Conservation (phyloP, 2,329 filamentous ascomycete species). For the Capronia epimyces region DNA sequence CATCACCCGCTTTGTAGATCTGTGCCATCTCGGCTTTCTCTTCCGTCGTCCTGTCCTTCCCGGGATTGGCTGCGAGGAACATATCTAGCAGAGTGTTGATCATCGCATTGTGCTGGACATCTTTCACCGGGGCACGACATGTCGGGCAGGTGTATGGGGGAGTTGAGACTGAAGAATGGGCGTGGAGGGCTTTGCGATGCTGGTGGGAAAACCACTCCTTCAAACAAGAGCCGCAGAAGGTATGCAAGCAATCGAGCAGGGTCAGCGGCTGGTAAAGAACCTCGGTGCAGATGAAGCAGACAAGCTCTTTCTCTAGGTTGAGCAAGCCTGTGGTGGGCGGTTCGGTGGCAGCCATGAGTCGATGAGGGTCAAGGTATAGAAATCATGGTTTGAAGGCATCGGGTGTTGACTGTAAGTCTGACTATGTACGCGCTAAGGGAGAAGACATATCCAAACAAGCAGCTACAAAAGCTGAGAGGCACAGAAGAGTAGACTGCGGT, state of each 20-base stretch:
- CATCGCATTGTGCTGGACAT: slow-evolving; percentile 83
- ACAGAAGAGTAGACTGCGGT: background rate
- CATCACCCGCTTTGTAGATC: slow-evolving; percentile 76
- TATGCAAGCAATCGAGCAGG: slow-evolving; percentile 87
- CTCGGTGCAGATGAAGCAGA: slow-evolving; percentile 96
- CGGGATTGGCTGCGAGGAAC: slow-evolving; percentile 73
- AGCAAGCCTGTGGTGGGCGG: slow-evolving; percentile 36
- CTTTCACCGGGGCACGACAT: slow-evolving; percentile 80
- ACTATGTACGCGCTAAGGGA: background rate
- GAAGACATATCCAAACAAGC: background rate
- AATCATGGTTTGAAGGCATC: background rate
- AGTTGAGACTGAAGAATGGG: slow-evolving; percentile 34
- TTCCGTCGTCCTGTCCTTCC: slow-evolving; percentile 60
- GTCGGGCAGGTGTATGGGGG: slow-evolving; percentile 80
- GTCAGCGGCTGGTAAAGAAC: slow-evolving; percentile 86
- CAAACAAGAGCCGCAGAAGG: slow-evolving; percentile 89
- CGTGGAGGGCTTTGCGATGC: slow-evolving; percentile 50
- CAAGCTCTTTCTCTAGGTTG: slow-evolving; percentile 89
- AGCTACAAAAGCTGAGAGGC: background rate
- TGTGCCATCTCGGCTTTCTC: slow-evolving; percentile 72
- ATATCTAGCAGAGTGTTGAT: slow-evolving; percentile 87
- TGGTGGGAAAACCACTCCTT: slow-evolving; percentile 95
- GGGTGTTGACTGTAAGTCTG: background rate
- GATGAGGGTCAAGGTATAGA: background rate
- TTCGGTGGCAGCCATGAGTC: slow-evolving; percentile 20